phyloP scores from a whole-genome alignment of 2,329 filamentous ascomycete species.

The Clarireedia homoeocarpa region DNA sequence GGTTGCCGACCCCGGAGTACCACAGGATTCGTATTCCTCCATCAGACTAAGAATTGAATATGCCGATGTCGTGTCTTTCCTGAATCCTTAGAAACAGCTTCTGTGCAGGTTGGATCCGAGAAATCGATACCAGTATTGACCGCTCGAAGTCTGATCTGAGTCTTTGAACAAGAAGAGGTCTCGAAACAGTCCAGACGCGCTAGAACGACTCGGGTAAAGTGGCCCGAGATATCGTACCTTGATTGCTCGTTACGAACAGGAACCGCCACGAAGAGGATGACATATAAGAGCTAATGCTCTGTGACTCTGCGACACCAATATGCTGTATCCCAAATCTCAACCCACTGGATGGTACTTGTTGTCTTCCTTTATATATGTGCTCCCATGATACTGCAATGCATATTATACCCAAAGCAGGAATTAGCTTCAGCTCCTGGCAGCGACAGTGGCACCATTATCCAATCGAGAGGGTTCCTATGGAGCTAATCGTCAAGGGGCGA shows the following conservation, averaged over 20 bases:
- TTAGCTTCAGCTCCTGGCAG: constrained; percentile 2
- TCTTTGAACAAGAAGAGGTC: too few relatives aligned
- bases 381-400: constrained; percentile 6
- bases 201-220: too few relatives aligned
- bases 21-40: background rate
- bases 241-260: background rate
- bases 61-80: too few relatives aligned
- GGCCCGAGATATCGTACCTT: too few relatives aligned
- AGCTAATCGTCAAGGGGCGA: background rate
- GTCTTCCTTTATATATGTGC: constrained; percentile 6
- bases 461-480: background rate
- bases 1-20: background rate
- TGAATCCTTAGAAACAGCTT: too few relatives aligned
- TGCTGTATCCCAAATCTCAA: constrained; percentile 4
- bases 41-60: background rate
- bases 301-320: constrained; percentile 1
- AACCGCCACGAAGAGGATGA: background rate
- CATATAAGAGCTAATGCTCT: constrained; percentile 3
- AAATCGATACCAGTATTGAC: too few relatives aligned
- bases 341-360: constrained; percentile 5
- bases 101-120: too few relatives aligned
- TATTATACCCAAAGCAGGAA: background rate
- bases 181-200: too few relatives aligned
- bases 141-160: too few relatives aligned
- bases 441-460: background rate